Evolutionary conservation across 139 green algal species (phyloP), one percentile per base, ranked within the genome.

Genomic region (Ettlia oleoabundans): DNA sequence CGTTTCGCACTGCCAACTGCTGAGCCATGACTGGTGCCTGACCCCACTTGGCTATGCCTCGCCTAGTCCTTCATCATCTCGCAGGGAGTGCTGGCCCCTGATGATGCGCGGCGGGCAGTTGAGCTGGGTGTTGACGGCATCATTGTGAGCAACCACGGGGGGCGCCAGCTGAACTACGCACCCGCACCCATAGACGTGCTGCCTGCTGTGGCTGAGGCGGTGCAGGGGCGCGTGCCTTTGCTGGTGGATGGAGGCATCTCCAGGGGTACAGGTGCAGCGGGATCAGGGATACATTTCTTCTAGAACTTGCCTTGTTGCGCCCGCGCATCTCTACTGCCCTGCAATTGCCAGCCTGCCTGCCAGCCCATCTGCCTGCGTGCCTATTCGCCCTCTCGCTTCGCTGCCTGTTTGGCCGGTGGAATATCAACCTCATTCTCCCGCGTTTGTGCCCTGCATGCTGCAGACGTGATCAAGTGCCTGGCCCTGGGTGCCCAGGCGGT

Each of bases 91-190:
- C 72, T 98, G 42, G 71, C 90, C 0, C 87, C 93, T 0, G 89
- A 89, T 0, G 96, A 98, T 82, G 95, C 94, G 0, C 61, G 74
- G 26, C 68, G 90, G 1, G 95, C 94, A 1, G 70, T 98, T 3
- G 40, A 92, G 18, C 67, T 83, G 81, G 94, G 87, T 1, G 93
- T 92, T n/a, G 92, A 95, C 62, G 95, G 89, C 78, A 96, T 98
- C 42, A 87, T 97, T 18, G 91, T 99, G 5, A 94, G 65, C 42
- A 91, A 92, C 67, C 88, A 97, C 65, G 93, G 92, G 55, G 95
- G 95, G 8, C 85, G 96, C 19, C 96, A 99, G 91, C 89, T 99
- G 76, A 96, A 99, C 89, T 93, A 84, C 51, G 81, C 94, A 19
- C 90, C 92, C 6, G 85, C 92, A 19, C 88, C 93, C 0, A 74